Conservation (phyloP, 768 basidiomycete genomes). For the Pholiota microspora region DNA sequence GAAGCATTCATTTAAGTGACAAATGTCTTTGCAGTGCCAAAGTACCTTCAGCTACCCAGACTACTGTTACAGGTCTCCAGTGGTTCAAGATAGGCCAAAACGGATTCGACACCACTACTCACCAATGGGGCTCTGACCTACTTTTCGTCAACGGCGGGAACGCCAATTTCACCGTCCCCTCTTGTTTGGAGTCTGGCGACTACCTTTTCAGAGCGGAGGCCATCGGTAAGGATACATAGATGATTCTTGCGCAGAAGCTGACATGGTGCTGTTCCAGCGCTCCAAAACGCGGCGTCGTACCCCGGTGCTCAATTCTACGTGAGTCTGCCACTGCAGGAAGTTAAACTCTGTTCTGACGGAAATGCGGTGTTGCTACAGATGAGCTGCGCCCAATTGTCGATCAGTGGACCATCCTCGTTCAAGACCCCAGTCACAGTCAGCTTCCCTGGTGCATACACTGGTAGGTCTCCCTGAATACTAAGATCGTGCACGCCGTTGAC, state of each 20-base stretch:
- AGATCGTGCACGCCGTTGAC: background rate
- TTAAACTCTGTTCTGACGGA: background rate
- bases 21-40: slow-evolving; percentile 32
- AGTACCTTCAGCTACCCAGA: slow-evolving; percentile 40
- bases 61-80: slow-evolving; percentile 43
- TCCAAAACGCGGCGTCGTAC: slow-evolving; percentile 24
- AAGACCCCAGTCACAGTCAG: slow-evolving; percentile 35
- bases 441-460: slow-evolving; percentile 45
- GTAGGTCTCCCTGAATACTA: slow-evolving; percentile 11
- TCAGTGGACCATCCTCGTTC: slow-evolving; percentile 30
- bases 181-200: slow-evolving; percentile 44
- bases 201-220: slow-evolving; percentile 52
- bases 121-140: slow-evolving; percentile 45
- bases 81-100: slow-evolving; percentile 60
- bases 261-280: background rate
- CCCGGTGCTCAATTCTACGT: slow-evolving; percentile 61
- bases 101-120: slow-evolving; percentile 31
- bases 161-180: slow-evolving; percentile 44
- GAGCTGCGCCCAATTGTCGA: slow-evolving; percentile 44
- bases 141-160: slow-evolving; percentile 49
- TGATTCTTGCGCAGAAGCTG: background rate
- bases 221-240: slow-evolving; percentile 38
- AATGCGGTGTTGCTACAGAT: slow-evolving; percentile 26
- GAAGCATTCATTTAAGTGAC: background rate
- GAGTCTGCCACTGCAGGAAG: slow-evolving; percentile 14